Base-by-base conservation (phyloP, 768 basidiomycete species). In the Phaeotremella skinneri region DNA sequence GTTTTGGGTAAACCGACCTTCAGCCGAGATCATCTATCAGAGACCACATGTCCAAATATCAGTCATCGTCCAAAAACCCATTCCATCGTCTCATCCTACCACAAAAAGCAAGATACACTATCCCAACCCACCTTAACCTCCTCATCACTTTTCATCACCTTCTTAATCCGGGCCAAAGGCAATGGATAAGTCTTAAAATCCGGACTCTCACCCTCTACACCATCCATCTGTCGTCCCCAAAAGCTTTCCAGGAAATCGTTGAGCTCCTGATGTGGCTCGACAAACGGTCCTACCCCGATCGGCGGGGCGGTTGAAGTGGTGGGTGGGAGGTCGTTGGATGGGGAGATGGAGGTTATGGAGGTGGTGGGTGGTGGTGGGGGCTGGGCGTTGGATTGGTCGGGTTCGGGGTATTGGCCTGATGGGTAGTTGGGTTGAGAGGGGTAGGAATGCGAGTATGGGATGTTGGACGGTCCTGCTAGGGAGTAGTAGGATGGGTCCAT, bases 21-120 rank as follows among this genome's bases (percentile, higher is more conserved):
- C 94, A 58, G 91, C 91, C 53, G 94, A 91, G 68, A 98, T 98
- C 94, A 98, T 98, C 92, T 92, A 63, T 25, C 26, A 11, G 32
- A 52, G 21, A 34, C 13, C 21, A 7, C n/a, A n/a, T n/a, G n/a
- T n/a, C n/a, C n/a, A n/a, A n/a, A n/a, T n/a, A n/a, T n/a, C n/a
- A n/a, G n/a, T n/a, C n/a, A n/a, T n/a, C n/a, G n/a, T n/a, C n/a
- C n/a, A n/a, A n/a, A n/a, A n/a, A n/a, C n/a, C n/a, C n/a, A n/a
- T n/a, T n/a, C n/a, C n/a, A n/a, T n/a, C n/a, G n/a, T n/a, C n/a
- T n/a, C n/a, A n/a, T n/a, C n/a, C n/a, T n/a, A n/a, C n/a, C n/a
- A n/a, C n/a, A n/a, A n/a, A n/a, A n/a, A n/a, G n/a, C n/a, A n/a
- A n/a, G n/a, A n/a, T n/a, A n/a, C n/a, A n/a, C n/a, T n/a, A 51